Percentiles rank a stretch among this genome's conserved stretches.
Evolutionary conservation across 2,329 filamentous ascomycete genomes (phyloP).

Genomic region (Penicillium paneum): DNA sequence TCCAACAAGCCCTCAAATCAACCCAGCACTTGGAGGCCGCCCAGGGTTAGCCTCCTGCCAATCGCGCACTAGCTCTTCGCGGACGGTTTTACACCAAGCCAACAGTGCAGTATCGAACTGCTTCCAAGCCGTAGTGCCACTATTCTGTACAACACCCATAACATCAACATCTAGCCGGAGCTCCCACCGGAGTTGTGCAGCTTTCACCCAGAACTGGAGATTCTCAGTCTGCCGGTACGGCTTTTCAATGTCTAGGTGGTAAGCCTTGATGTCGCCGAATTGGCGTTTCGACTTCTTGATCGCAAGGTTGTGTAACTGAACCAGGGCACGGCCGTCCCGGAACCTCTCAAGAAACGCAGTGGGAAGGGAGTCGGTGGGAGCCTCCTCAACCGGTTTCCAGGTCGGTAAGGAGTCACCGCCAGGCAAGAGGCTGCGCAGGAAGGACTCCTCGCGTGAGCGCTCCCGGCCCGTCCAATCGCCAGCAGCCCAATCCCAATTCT

Average conservation of each 20-base stretch:
- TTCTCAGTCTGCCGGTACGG: slow-evolving; percentile 94
- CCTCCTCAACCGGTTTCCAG: slow-evolving; percentile 60
- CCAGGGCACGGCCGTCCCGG: slow-evolving; percentile 74
- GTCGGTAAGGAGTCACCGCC: slow-evolving; percentile 58
- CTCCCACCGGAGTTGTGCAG: slow-evolving; percentile 91
- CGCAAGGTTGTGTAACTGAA: slow-evolving; percentile 84
- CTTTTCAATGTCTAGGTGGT: slow-evolving; percentile 89
- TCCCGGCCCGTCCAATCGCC: slow-evolving; percentile 74
- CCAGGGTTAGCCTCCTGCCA: slow-evolving; percentile 48
- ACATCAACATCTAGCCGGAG: slow-evolving; percentile 78
- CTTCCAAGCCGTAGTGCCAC: slow-evolving; percentile 64
- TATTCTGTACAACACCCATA: slow-evolving; percentile 78
- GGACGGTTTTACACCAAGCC: slow-evolving; percentile 76
- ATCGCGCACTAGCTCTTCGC: slow-evolving; percentile 78
- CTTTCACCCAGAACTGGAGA: slow-evolving; percentile 92
- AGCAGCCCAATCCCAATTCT: slow-evolving; percentile 75
- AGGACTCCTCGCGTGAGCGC: slow-evolving; percentile 74
- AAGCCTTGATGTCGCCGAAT: slow-evolving; percentile 84
- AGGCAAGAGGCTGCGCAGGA: slow-evolving; percentile 71
- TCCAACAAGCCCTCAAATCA: slow-evolving; percentile 19
- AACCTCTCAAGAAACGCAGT: slow-evolving; percentile 72
- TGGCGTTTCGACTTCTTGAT: slow-evolving; percentile 80
- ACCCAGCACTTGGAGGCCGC: slow-evolving; percentile 23
- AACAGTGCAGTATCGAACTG: slow-evolving; percentile 80
- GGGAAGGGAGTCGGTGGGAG: slow-evolving; percentile 25